Evolutionary conservation across 2,329 filamentous ascomycete genomes (phyloP).

Genomic region (Botrytis squamosa): DNA sequence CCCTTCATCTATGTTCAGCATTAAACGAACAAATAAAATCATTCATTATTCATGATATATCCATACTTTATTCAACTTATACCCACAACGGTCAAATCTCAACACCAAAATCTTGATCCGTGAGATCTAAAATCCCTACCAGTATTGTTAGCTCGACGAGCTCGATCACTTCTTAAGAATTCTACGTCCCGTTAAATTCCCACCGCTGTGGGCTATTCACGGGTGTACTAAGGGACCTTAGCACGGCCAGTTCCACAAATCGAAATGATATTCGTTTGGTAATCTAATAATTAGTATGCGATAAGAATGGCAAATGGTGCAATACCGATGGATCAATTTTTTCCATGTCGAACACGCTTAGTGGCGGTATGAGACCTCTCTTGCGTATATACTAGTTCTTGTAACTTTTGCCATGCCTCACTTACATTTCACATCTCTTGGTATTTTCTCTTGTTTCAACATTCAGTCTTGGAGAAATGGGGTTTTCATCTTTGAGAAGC

Average conservation of each 20-base stretch:
- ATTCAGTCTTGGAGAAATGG: conserved; percentile 1
- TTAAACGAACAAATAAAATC: not conserved
- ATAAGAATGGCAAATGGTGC: conserved; percentile 8
- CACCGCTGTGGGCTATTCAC: not conserved
- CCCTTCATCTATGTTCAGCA: not conserved
- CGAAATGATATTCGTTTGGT: conserved; percentile 1
- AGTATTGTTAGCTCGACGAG: not conserved
- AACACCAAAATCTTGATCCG: not conserved
- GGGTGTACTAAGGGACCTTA: not conserved
- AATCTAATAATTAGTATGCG: not conserved
- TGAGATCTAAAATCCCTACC: not conserved
- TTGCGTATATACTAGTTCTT: not conserved
- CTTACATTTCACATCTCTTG: not conserved
- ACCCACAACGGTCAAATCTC: not conserved
- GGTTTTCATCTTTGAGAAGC: conserved; percentile 12
- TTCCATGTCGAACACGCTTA: not conserved
- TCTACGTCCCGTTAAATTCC: not conserved
- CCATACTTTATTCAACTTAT: not conserved
- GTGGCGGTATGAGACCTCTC: not conserved
- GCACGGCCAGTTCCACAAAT: conserved; percentile 4
- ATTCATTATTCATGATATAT: not conserved
- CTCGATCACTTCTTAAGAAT: not conserved
- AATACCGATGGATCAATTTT: conserved; percentile 7
- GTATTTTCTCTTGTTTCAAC: not conserved
- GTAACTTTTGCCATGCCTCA: conserved; percentile 3